Evolutionary conservation across 2,329 filamentous ascomycete species (phyloP), one percentile per base, ranked within the genome.

Genomic region (Ceratocystiopsis sp.): DNA sequence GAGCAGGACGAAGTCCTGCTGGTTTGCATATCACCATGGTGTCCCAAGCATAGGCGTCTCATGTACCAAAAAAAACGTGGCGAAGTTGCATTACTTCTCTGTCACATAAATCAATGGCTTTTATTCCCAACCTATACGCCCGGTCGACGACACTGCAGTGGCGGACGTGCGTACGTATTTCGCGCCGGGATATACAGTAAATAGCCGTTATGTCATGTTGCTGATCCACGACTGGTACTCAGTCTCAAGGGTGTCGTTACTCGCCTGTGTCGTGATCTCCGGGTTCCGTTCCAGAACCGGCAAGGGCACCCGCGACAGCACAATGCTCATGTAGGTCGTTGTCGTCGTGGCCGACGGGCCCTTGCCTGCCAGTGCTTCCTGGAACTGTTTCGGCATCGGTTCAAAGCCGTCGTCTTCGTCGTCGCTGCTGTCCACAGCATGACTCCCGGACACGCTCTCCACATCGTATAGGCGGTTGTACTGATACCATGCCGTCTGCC

Each of bases 241-340:
- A 12, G 49, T 41, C 38, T 60, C 56, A 10, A 54, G 49, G 6
- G 46, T 25, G 34, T 51, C 50, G 18, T 57, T 54, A 47, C 64
- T 68, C 2, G 63, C 63, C 54, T 73, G 72, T 25, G 64, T 51
- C 1, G 65, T 67, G 4, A 69, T 54, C 33, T 64, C 69, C 19
- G 59, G 60, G 37, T 61, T 64, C 29, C 55, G 61, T 48, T 64
- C 71, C 40, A 84, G 56, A 49, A 75, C 71, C 16, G 69, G 66
- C 33, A 83, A 57, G 13, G 70, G 59, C 14, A 58, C 57, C 21
- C 61, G 57, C 0, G 75, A 73, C 15, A 84, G 55, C 49, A 79
- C 76, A 18, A 80, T 60, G 47, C 69, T 73, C 64, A 84, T 61
- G 36, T 73, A 66, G 15, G 71, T 70, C 42, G 58, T 63, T 47